phyloP scores from a whole-genome alignment of 208 protist species.

The Phytomonas francai region DNA sequence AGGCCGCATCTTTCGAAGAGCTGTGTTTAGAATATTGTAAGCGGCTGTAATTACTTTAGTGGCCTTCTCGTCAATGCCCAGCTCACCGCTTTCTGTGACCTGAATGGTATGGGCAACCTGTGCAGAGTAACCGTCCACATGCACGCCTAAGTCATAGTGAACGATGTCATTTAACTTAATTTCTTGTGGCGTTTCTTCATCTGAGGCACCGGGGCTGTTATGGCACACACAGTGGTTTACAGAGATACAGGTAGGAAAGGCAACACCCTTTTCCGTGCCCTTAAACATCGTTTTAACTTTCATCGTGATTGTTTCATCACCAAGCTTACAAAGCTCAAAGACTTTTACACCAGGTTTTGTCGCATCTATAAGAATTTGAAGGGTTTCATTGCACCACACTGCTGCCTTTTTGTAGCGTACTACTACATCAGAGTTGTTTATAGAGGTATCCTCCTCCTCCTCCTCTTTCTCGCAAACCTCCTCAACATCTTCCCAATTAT shows the following conservation, averaged over 20 bases:
- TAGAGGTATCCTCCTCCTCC: conserved; percentile 89
- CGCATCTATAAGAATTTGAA: conserved; percentile 82
- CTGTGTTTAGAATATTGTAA: conserved; percentile 92
- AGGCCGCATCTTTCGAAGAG: conserved; percentile 83
- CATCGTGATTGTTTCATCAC: conserved; percentile 78
- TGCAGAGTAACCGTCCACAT: conserved; percentile 97
- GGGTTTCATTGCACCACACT: conserved; percentile 92
- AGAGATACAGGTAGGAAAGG: conserved; percentile 98
- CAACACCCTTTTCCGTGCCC: conserved; percentile 95
- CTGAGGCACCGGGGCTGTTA: conserved; percentile 91
- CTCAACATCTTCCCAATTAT: conserved; percentile 65
- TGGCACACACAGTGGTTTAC: conserved; percentile 98
- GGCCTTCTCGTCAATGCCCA: conserved; percentile 75
- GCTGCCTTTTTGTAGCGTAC: conserved; percentile 96
- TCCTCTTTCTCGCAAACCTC: conserved; percentile 65
- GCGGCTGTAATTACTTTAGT: conserved; percentile 94
- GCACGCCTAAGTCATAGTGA: conserved; percentile 98
- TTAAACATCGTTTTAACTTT: conserved; percentile 91
- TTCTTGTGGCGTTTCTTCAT: conserved; percentile 72
- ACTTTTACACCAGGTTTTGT: conserved; percentile 86
- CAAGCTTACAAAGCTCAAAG: conserved; percentile 76
- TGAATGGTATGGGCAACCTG: conserved; percentile 95
- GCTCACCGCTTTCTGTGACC: conserved; percentile 75
- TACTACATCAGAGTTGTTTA: conserved; percentile 94
- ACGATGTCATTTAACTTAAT: conserved; percentile 93